Evolutionary conservation across 1,284 basidiomycete species (phyloP), one percentile per base, ranked within the genome.

Genomic region (Rhodotorula mucilaginosa): DNA sequence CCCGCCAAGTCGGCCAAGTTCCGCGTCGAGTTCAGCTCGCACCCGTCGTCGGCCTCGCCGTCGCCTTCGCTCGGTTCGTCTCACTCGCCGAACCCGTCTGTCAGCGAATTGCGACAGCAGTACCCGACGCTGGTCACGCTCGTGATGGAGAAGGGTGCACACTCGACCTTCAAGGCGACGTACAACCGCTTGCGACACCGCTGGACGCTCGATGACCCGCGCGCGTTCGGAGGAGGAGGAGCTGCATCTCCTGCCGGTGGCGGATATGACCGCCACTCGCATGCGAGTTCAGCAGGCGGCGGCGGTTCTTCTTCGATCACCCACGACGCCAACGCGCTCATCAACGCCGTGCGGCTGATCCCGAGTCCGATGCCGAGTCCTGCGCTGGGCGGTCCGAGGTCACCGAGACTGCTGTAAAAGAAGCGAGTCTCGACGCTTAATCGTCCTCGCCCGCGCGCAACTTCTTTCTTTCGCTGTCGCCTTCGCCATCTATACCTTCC

Each of bases 101-200:
- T 44, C 8, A 47, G 46, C 7, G 63, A 56, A 29, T 47, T 67
- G 12, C 44, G 69, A n/a, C 59, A 46, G 39, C 75, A 76, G 57
- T 78, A 76, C 69, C 71, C 84, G 64, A 87, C 90, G 7, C 84
- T 84, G 59, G 80, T 95, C 73, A 86, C 88, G 58, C 84, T 95
- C 79, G 85, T 91, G 31, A 90, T 93, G 76, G 93, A 96, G 84
- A 95, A 93, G 81, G 93, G 93, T 21, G 90, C 92, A 6, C 83
- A 89, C 78, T 88, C 89, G 72, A 89, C 89, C 63, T 93, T 95
- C 83, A 88, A 88, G 80, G 83, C 85, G 18, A 84, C 93, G 26
- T 90, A 89, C 83, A 86, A 86, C 77, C 85, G 85, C 73, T 80
- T 96, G 77, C 86, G 88, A 77, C 85, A 87, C 48, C 86, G 88